Conservation (phyloP, 441 rosid species). For the Gossypium schwendimanii region DNA sequence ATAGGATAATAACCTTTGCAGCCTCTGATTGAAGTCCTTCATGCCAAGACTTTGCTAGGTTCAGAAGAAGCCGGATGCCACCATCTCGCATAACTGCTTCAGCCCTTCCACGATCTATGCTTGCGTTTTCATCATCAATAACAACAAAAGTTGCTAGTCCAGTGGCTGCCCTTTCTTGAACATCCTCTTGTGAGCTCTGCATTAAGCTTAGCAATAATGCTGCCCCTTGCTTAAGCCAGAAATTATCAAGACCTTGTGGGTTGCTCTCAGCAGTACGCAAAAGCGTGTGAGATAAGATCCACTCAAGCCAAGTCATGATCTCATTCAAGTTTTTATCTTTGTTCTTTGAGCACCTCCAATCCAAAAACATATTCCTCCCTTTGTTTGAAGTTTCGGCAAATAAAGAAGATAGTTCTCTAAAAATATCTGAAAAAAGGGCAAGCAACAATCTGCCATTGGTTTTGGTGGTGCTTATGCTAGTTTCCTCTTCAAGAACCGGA, state of each 20-base stretch:
- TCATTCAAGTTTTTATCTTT: slow-evolving; percentile 48
- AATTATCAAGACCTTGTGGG: slow-evolving; percentile 67
- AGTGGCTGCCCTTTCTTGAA: slow-evolving; percentile 90
- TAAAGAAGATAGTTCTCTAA: slow-evolving; percentile 56
- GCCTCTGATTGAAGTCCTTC: slow-evolving; percentile 98
- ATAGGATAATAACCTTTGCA: slow-evolving; percentile 41
- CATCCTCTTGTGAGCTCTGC: slow-evolving; percentile 93
- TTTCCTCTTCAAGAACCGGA: slow-evolving; percentile 58
- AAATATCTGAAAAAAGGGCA: slow-evolving; percentile 54
- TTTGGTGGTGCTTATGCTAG: slow-evolving; percentile 34
- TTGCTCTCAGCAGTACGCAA: slow-evolving; percentile 81
- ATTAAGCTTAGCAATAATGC: slow-evolving; percentile 65
- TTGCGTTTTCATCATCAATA: slow-evolving; percentile 88
- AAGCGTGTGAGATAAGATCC: slow-evolving; percentile 84
- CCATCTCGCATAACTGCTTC: slow-evolving; percentile 92
- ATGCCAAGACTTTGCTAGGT: slow-evolving; percentile 87
- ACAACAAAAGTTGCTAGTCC: slow-evolving; percentile 94
- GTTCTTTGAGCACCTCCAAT: slow-evolving; percentile 55
- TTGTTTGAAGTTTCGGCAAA: slow-evolving; percentile 53
- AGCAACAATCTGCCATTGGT: slow-evolving; percentile 59
- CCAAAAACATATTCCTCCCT: slow-evolving; percentile 43
- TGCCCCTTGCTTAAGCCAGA: slow-evolving; percentile 97
- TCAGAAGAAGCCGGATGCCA: slow-evolving; percentile 75
- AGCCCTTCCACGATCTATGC: slow-evolving; percentile 87
- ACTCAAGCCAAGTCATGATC: slow-evolving; percentile 78